Evolutionary conservation across 1,284 basidiomycete species (phyloP), one percentile per base, ranked within the genome.

Genomic region (Amylostereum chailletii): DNA sequence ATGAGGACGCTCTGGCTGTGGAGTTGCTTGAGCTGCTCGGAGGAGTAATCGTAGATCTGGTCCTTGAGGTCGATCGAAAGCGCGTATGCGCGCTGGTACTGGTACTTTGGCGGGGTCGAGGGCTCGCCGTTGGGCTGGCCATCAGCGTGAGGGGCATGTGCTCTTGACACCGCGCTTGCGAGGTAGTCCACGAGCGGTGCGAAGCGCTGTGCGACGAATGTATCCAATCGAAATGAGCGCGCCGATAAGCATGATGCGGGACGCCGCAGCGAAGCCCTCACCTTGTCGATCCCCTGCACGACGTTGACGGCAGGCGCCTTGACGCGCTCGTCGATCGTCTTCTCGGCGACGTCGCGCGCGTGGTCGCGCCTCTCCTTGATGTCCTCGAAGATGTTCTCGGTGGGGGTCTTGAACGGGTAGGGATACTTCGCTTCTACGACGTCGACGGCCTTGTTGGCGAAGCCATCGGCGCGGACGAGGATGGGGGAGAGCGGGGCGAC

Each of bases 401-500:
- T 79, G 55, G 79, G 78, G 7, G 77, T 77, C 53, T 79, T 71
- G 74, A 90, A 89, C 4, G 86, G 78, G 62, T 83, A 85, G 8
- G 86, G 87, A 61, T 81, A 86, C 42, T 77, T 75, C 46, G 74
- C 71, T 67, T 88, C 74, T 47, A 89, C 81, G n/a, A 64, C 77
- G 59, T 90, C 86, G 45, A 88, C 71, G 29, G 77, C 83, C 67
- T 78, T 81, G 72, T 87, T 86, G 19, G 83, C 86, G 51, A 69
- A 70, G 29, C 65, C 75, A 58, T 90, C 79, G 5, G 77, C 83
- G 46, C 75, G 72, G 38, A 70, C 66, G 56, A 88, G 73, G 40
- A 86, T 62, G 19, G 87, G 84, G 0, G 79, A 80, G 32, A 89
- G 66, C 49, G 73, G 75, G 47, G 72, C 67, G 58, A 84, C 81